These are phyloP conservation scores for Cercophora sp. DNA, from an alignment of 495 filamentous ascomycete genomes.

Conservation along the genomic window DNA sequence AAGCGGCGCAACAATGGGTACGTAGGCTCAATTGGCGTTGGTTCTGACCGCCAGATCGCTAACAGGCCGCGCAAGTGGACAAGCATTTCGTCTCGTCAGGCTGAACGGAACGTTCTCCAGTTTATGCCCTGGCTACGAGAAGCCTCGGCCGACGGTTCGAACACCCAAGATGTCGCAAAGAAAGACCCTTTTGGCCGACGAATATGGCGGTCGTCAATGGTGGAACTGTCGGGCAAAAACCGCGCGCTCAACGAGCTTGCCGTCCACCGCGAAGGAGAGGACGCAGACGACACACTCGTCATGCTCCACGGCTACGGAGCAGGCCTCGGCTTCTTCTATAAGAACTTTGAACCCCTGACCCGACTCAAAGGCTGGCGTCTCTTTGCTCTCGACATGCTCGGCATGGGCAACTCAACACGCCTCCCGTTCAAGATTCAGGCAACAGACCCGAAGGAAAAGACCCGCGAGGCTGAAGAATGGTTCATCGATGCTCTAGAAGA, in stretches of 20 bases:
- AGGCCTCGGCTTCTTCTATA: constrained; percentile 94
- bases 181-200: constrained; percentile 81
- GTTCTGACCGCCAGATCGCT: background rate
- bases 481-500: constrained; percentile 96
- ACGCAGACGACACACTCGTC: constrained; percentile 77
- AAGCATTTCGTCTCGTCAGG: constrained; percentile 70
- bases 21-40: constrained; percentile 23
- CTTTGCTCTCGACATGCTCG: constrained; percentile 86
- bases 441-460: constrained; percentile 75
- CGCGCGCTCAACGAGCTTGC: constrained; percentile 90
- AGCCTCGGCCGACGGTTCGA: constrained; percentile 50
- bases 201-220: constrained; percentile 79
- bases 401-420: constrained; percentile 86
- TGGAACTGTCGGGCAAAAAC: constrained; percentile 78
- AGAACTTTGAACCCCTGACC: constrained; percentile 86
- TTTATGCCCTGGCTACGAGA: constrained; percentile 81
- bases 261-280: constrained; percentile 77
- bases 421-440: constrained; percentile 79
- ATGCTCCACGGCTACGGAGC: constrained; percentile 98
- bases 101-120: constrained; percentile 86
- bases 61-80: constrained; percentile 61
- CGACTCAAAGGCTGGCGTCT: constrained; percentile 79
- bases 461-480: constrained; percentile 89
- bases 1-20: constrained; percentile 91
- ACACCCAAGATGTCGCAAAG: constrained; percentile 42